These are phyloP conservation scores for Fusarium cyanostomum DNA, from an alignment of 2,329 filamentous ascomycete species.

Conservation along the genomic window DNA sequence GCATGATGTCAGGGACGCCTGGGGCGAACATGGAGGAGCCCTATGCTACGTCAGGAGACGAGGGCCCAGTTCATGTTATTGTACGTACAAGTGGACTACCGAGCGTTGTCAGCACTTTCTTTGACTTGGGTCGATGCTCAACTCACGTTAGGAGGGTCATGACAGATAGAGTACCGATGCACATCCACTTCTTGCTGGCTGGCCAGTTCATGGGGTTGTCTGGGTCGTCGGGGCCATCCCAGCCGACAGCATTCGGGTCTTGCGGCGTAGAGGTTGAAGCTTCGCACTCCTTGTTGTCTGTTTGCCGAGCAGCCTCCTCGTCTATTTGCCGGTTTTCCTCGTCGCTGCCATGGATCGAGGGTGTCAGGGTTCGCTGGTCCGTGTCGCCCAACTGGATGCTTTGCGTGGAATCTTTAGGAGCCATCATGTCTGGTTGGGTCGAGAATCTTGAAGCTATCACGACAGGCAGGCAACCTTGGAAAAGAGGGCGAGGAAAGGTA, in stretches of 20 bases:
- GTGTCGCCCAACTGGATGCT: slow-evolving; percentile 5
- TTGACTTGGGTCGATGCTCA: fast-evolving
- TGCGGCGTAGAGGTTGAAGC: background rate
- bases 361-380: slow-evolving; percentile 33
- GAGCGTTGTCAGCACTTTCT: slow-evolving; percentile 3
- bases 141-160: slow-evolving; percentile 44
- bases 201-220: slow-evolving; percentile 74
- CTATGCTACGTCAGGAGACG: slow-evolving; percentile 17
- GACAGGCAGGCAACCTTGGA: background rate
- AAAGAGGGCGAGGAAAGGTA: background rate
- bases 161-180: slow-evolving; percentile 47
- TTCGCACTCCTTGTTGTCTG: background rate
- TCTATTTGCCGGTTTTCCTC: slow-evolving; percentile 1
- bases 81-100: slow-evolving; percentile 37
- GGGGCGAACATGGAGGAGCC: slow-evolving; percentile 47
- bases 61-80: fast-evolving
- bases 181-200: slow-evolving; percentile 52
- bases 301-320: slow-evolving; percentile 13
- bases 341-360: slow-evolving; percentile 6
- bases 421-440: slow-evolving; percentile 2
- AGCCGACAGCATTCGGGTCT: slow-evolving; percentile 37
- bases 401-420: background rate
- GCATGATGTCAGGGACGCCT: slow-evolving; percentile 57
- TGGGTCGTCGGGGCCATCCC: slow-evolving; percentile 54
- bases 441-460: background rate